Evolutionary conservation across 148 eudicot genomes (phyloP).

Genomic region (Fagopyrum tataricum): DNA sequence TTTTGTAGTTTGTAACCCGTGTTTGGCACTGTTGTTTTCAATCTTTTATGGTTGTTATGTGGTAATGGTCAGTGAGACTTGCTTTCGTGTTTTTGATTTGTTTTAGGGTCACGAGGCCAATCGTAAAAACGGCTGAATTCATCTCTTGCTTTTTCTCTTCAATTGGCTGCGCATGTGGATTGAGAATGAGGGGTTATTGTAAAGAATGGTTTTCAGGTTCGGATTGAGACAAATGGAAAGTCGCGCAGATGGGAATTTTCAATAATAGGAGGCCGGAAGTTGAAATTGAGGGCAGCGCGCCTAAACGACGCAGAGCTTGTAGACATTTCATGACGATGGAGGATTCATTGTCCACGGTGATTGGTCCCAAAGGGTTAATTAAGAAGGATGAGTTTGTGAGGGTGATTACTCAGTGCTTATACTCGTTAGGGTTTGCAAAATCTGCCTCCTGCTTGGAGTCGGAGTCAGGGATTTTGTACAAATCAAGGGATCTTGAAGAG

Average conservation of each 20-base stretch:
- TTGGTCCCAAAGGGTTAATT: constrained; percentile 55
- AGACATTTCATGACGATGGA: constrained; percentile 34
- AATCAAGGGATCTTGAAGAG: constrained; percentile 44
- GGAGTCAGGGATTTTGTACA: constrained; percentile 53
- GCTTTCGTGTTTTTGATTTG: background rate
- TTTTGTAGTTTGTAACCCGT: background rate
- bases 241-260: constrained; percentile 26
- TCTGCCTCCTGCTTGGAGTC: constrained; percentile 70
- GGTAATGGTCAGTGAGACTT: background rate
- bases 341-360: constrained; percentile 20
- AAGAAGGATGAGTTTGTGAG: constrained; percentile 74
- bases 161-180: background rate
- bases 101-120: constrained; percentile 8
- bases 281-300: constrained; percentile 10
- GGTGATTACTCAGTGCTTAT: constrained; percentile 61
- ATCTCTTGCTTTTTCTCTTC: background rate
- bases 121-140: background rate
- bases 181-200: background rate
- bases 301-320: constrained; percentile 28
- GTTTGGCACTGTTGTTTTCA: background rate
- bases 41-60: background rate
- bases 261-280: constrained; percentile 18
- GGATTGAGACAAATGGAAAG: constrained; percentile 20
- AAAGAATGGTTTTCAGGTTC: background rate
- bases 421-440: constrained; percentile 57